Base-by-base conservation (phyloP, 306 rosid genomes). In the Vigna mungo region DNA sequence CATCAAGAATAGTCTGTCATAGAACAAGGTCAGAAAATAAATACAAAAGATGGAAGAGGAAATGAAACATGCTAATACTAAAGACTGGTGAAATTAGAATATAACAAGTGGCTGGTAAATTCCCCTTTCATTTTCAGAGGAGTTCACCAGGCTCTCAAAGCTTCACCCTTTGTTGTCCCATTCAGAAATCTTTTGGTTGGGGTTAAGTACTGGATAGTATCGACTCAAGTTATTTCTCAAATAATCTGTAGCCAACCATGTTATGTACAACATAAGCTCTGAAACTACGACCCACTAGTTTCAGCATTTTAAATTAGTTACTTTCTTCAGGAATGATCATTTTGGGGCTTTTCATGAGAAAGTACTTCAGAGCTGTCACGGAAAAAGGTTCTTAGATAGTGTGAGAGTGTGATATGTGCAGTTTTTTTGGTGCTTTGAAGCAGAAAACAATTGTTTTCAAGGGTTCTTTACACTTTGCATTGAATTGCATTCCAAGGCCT, bases 1-100 rank as follows among this genome's bases (percentile, higher is more conserved):
- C 99, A 95, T 95, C 92, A 95, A 85, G 89, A 95, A 95, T 77
- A 95, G 91, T 81, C 99, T 95, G 85, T 79, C 87, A 89, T 61
- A 72, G 23, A 71, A 71, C 71, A 79, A 10, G 62, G 68, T 76
- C 82, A 73, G 59, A 51, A 15, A 52, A 32, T 16, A 39, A 52
- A 55, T 56, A n/a, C 30, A 17, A 21, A 52, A 73, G 53, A 25
- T 51, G 23, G 68, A 75, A 10, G 56, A 41, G 74, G 41, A 41
- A 72, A 77, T 11, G 62, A 70, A 41, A 84, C 12, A 56, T 48
- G 36, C 21, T 17, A 73, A 53, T 48, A 46, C 21, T 14, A 72
- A 53, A 68, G 71, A 72, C 30, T 30, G 34, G 34, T 30, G 34
- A 30, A 60, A 34, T 43, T 37, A 58, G 8, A 58, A 58, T 20